Percentiles rank a stretch among this genome's conserved stretches.
Conservation (phyloP, 306 rosid genomes). For the Lupinus albus region DNA sequence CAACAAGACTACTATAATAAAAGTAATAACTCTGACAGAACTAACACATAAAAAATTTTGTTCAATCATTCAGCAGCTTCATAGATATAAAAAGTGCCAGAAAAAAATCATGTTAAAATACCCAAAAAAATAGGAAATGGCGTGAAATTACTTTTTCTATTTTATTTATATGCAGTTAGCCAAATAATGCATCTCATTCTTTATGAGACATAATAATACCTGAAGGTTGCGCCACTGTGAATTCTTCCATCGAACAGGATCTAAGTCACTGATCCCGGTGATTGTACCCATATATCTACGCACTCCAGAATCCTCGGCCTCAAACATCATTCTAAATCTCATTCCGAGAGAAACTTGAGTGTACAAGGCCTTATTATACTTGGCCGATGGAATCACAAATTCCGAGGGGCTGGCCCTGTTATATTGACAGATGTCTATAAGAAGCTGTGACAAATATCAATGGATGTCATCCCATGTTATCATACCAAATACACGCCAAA, state of each 20-base stretch:
- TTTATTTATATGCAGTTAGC: background rate
- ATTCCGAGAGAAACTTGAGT: constrained; percentile 95
- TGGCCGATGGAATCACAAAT: constrained; percentile 92
- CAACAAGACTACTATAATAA: background rate
- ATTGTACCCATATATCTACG: constrained; percentile 98
- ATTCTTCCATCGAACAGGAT: constrained; percentile 79
- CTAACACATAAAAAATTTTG: background rate
- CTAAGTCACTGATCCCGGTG: constrained; percentile 87
- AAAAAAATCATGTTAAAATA: background rate
- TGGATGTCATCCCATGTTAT: constrained; percentile 21
- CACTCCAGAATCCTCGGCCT: constrained; percentile 95
- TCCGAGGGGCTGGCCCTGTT: constrained; percentile 94
- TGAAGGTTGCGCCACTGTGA: constrained; percentile 98
- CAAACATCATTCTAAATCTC: constrained; percentile 98
- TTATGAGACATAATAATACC: constrained; percentile 50
- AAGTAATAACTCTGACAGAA: background rate
- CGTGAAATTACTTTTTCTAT: background rate
- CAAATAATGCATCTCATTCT: constrained; percentile 24
- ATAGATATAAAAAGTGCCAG: background rate
- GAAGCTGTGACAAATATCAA: constrained; percentile 39
- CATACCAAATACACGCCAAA: background rate
- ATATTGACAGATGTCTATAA: constrained; percentile 38
- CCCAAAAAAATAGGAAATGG: background rate
- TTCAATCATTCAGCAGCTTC: background rate
- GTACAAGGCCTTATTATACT: constrained; percentile 83